Conservation (phyloP, 257 asterid genomes). For the Lithospermum erythrorhizon region DNA sequence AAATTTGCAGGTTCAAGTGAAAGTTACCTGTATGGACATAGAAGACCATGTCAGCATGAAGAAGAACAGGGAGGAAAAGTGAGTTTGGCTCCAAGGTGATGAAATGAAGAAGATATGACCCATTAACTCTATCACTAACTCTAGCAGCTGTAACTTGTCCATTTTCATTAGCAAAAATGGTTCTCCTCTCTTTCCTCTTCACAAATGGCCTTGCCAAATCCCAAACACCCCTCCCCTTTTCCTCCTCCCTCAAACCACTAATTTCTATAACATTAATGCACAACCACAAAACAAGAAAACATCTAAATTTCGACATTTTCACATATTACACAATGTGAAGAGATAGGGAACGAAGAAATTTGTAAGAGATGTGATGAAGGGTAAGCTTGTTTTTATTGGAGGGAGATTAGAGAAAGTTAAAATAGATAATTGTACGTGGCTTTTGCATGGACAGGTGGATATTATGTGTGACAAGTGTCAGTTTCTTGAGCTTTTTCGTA, state of each 20-base stretch:
- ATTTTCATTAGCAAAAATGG: conserved; percentile 35
- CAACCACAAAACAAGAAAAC: neutral
- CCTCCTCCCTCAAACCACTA: neutral
- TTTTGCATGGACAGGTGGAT: conserved; percentile 43
- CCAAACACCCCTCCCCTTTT: conserved; percentile 10
- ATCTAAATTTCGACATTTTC: neutral
- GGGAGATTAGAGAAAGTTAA: neutral
- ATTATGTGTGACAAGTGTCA: conserved; percentile 28
- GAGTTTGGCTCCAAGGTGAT: conserved; percentile 80
- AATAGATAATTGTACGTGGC: conserved; percentile 38
- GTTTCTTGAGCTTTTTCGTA: neutral
- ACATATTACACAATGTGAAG: neutral
- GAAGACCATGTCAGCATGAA: conserved; percentile 72
- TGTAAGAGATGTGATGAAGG: neutral
- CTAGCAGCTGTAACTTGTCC: conserved; percentile 55
- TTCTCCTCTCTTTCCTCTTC: conserved; percentile 28
- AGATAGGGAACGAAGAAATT: too few species aligned
- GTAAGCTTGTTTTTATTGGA: conserved; percentile 1
- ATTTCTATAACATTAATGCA: conserved; percentile 3
- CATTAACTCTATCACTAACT: conserved; percentile 22
- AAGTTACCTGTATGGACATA: conserved; percentile 69
- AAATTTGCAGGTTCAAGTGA: neutral
- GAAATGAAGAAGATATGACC: conserved; percentile 53
- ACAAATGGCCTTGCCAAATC: conserved; percentile 24
- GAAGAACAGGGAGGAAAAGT: conserved; percentile 59